Evolutionary conservation across 176 grass and related monocot genomes (phyloP).

Genomic region (Phoenix roebelenii): DNA sequence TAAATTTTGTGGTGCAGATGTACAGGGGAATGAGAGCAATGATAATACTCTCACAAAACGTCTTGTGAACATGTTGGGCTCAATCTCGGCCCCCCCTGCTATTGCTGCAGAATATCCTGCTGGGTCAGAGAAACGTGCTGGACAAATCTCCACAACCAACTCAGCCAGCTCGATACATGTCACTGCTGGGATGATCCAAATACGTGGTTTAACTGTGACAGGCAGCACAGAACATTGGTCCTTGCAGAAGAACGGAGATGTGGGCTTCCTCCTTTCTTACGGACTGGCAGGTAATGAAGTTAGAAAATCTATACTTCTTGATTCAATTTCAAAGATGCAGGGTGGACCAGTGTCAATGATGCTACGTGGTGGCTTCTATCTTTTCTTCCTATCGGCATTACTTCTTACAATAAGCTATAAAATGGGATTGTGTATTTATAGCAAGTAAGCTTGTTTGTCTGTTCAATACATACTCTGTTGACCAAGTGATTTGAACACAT

Average conservation of each 20-base stretch:
- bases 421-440: constrained; percentile 56
- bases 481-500: too few relatives aligned
- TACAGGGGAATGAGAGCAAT: constrained; percentile 24
- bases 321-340: constrained; percentile 28
- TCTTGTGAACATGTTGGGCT: constrained; percentile 49
- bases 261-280: constrained; percentile 40
- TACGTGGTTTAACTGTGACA: constrained; percentile 25
- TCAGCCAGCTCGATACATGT: constrained; percentile 42
- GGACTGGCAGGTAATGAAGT: constrained; percentile 20
- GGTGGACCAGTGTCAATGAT: constrained; percentile 21
- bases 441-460: constrained; percentile 32
- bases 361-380: constrained; percentile 52
- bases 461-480: too few relatives aligned
- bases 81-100: constrained; percentile 53
- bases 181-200: constrained; percentile 52
- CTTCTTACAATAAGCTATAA: constrained; percentile 72
- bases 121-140: constrained; percentile 33
- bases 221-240: constrained; percentile 14
- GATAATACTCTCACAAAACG: constrained; percentile 48
- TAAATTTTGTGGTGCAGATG: constrained; percentile 27
- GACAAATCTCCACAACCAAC: constrained; percentile 12
- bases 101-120: constrained; percentile 52
- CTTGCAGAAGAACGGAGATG: constrained; percentile 47
- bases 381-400: constrained; percentile 52
- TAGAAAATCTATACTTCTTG: constrained; percentile 22